Percentiles rank a stretch among this genome's conserved stretches.
phyloP scores from a whole-genome alignment of 1,139 yeast genomes.

The Geotrichum europaeum region DNA sequence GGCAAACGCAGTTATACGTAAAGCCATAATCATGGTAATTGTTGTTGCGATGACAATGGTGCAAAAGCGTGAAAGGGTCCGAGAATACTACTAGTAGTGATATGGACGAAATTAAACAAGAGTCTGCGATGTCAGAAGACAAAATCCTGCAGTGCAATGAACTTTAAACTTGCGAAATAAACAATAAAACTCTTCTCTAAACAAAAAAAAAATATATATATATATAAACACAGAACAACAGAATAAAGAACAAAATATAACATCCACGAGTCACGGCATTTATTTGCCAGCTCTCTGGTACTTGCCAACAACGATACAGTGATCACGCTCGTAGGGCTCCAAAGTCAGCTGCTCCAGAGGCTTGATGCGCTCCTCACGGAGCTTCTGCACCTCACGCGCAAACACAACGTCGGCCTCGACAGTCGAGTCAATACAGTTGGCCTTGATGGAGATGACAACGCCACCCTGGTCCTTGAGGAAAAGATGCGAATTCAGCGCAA shows the following conservation, averaged over 20 bases:
- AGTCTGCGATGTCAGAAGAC: background rate
- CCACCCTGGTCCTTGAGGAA: conserved; percentile 96
- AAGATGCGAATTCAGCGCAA: conserved; percentile 95
- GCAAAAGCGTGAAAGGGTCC: too few relatives aligned
- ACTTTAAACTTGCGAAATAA: background rate
- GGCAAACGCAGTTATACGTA: background rate
- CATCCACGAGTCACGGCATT: background rate
- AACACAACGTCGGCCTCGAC: conserved; percentile 90
- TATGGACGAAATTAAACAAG: too few relatives aligned
- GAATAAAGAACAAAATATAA: conserved; percentile 64
- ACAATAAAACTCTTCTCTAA: background rate
- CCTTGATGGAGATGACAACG: conserved; percentile 31
- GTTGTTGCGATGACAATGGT: background rate
- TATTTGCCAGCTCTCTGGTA: conserved; percentile 86
- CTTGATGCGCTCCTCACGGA: conserved; percentile 97
- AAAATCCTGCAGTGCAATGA: background rate
- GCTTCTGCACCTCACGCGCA: conserved; percentile 96
- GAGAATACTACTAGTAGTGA: too few relatives aligned
- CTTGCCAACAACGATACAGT: conserved; percentile 96
- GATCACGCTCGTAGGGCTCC: conserved; percentile 99
- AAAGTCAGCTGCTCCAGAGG: conserved; percentile 93
- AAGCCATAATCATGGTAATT: background rate
- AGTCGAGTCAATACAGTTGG: conserved; percentile 96
- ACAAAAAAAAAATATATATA: background rate
- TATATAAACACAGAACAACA: background rate